These are phyloP conservation scores for Tolypocladium guangdongense DNA, from an alignment of 2,329 filamentous ascomycete species.

Conservation along the genomic window DNA sequence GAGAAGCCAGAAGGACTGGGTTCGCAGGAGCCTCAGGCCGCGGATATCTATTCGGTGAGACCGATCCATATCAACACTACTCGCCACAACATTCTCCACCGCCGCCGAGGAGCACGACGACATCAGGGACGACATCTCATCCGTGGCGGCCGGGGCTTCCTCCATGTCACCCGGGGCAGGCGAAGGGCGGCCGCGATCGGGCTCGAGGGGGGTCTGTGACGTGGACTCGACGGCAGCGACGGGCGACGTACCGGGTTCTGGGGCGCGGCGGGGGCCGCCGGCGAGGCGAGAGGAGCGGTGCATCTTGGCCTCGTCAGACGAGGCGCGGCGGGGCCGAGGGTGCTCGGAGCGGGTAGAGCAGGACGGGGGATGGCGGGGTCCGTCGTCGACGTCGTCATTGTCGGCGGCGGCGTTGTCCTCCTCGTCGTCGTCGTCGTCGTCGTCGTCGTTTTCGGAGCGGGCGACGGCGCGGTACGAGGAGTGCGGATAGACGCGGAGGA, in stretches of 20 bases:
- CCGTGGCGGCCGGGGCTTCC: constrained; percentile 32
- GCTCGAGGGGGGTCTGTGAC: background rate
- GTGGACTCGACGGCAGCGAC: constrained; percentile 1
- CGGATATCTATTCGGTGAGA: constrained; percentile 84
- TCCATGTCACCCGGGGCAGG: constrained; percentile 6
- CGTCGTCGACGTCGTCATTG: background rate
- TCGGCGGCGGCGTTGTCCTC: background rate
- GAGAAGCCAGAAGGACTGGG: constrained; percentile 79
- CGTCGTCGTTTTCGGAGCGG: constrained; percentile 1
- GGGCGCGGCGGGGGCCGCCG: constrained; percentile 20
- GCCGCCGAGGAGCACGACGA: constrained; percentile 49
- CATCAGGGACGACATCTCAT: constrained; percentile 75
- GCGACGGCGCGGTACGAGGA: constrained; percentile 48
- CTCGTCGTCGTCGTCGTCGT: background rate
- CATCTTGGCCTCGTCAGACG: background rate
- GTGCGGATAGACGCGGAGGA: constrained; percentile 59
- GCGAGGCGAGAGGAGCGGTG: background rate
- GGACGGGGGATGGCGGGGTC: background rate
- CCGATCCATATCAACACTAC: constrained; percentile 59
- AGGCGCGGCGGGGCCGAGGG: background rate
- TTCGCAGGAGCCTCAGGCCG: constrained; percentile 62
- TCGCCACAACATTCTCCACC: constrained; percentile 41
- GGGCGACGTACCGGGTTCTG: constrained; percentile 56
- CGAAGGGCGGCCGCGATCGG: background rate
- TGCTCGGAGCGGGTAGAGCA: background rate